Percentiles rank a stretch among this genome's conserved stretches.
These are phyloP conservation scores for Pelagophyceae sp. DNA, from an alignment of 352 stramenopile species.

Conservation along the genomic window DNA sequence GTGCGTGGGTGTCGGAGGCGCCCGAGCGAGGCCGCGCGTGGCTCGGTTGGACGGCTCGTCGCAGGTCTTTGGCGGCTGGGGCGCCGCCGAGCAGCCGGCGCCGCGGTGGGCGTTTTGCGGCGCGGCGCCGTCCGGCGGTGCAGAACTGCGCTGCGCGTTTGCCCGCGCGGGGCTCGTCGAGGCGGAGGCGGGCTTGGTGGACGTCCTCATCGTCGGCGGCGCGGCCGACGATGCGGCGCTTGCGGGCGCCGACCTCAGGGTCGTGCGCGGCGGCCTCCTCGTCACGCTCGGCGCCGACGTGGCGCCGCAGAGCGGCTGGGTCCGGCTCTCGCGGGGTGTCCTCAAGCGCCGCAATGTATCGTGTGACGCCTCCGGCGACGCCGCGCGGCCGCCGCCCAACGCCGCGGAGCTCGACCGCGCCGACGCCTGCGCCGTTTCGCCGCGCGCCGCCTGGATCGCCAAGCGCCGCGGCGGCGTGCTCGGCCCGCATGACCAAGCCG, in stretches of 20 bases:
- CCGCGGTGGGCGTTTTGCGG: no score
- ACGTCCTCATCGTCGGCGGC: neutral
- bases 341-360: neutral
- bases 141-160: no score
- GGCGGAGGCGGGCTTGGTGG: neutral
- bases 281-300: neutral
- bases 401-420: neutral
- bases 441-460: neutral
- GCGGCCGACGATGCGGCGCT: neutral
- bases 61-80: no score
- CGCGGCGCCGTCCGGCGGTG: no score
- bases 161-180: no score
- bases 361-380: neutral
- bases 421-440: neutral
- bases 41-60: no score
- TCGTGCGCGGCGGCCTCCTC: neutral
- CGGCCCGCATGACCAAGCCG: neutral
- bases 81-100: no score
- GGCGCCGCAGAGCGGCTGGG: neutral
- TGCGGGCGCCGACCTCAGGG: neutral
- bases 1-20: no score
- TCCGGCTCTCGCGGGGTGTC: neutral
- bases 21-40: no score
- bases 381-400: neutral
- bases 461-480: no score